Percentiles rank a stretch among this genome's conserved stretches.
Evolutionary conservation across 2,329 filamentous ascomycete genomes (phyloP).

Genomic region (Rhynchosporium agropyri): DNA sequence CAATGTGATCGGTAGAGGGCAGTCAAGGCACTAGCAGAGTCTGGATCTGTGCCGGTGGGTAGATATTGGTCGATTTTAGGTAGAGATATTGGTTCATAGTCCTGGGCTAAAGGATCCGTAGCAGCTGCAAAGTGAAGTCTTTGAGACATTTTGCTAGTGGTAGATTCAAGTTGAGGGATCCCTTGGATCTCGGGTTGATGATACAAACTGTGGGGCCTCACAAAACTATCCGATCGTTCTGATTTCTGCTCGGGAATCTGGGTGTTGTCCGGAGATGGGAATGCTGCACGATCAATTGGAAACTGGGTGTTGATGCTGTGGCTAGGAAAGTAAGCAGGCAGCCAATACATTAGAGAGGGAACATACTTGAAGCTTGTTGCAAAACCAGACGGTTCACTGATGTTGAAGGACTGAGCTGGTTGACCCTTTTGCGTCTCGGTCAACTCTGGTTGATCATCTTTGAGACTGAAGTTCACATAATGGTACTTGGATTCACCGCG

Average conservation of each 20-base stretch:
- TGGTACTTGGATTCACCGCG: slow-evolving; percentile 98
- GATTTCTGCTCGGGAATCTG: slow-evolving; percentile 42
- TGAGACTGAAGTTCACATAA: slow-evolving; percentile 71
- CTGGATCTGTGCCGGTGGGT: slow-evolving; percentile 78
- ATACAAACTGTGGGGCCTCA: slow-evolving; percentile 56
- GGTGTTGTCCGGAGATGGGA: slow-evolving; percentile 47
- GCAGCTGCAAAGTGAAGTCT: slow-evolving; percentile 63
- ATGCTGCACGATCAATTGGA: slow-evolving; percentile 42
- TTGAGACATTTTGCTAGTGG: slow-evolving; percentile 59
- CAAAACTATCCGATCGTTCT: slow-evolving; percentile 41
- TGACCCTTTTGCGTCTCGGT: slow-evolving; percentile 48
- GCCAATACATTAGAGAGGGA: background rate
- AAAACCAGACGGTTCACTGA: slow-evolving; percentile 53
- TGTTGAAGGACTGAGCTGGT: slow-evolving; percentile 53
- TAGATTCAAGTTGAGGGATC: slow-evolving; percentile 61
- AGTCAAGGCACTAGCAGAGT: slow-evolving; percentile 81
- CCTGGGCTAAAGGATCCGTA: slow-evolving; percentile 57
- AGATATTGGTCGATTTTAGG: slow-evolving; percentile 85
- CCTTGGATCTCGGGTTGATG: slow-evolving; percentile 58
- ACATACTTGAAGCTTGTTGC: slow-evolving; percentile 55
- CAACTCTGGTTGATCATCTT: slow-evolving; percentile 52
- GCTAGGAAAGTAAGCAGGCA: slow-evolving; percentile 32
- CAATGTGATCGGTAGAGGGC: slow-evolving; percentile 93
- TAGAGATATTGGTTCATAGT: slow-evolving; percentile 74
- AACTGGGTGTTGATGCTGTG: slow-evolving; percentile 39